Base-by-base conservation (phyloP, 352 stramenopile genomes). In the Phytopythium litorale region DNA sequence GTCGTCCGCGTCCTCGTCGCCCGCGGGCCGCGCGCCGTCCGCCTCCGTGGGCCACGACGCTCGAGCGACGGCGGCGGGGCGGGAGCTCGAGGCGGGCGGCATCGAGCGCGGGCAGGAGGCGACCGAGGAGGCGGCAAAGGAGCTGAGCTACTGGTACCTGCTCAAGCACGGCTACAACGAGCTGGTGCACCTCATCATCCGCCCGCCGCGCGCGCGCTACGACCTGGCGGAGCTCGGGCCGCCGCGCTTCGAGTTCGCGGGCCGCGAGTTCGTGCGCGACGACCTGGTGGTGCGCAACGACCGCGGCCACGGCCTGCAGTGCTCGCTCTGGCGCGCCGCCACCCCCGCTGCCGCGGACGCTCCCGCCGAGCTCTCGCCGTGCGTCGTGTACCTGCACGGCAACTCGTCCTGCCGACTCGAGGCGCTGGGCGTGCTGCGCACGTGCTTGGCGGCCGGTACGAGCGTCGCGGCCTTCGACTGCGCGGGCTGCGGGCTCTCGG, bases 341-440 rank as follows among this genome's bases (percentile, higher is more conserved):
- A 65, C 67, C n/a, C n/a, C n/a, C 25, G 25, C 66, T n/a, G 48
- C 72, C 55, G 55, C 67, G 11, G 67, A 81, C 42, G 7, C 8
- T 15, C 15, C 2, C 35, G 1, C 35, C 35, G 35, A 40, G 35
- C 70, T 91, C 33, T 69, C 94, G 49, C 88, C 91, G 16, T 98
- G 96, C 67, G 81, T 99, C 5, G 98, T 99, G 60, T 99, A 99
- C 62, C 81, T 99, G 60, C 97, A 99, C 66, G 97, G 97, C 56
- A 99, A 99, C 71, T 98, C 92, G 12, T 98, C 89, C 15, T 97
- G 92, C 63, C 80, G 97, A 2, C 78, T 98, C 0, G 97, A 99
- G 70, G 92, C 97, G n/a, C 63, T 99, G 13, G 93, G 95, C 5
- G 96, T 88, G 55, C 91, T 88, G 46, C 71, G 73, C 43, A 97